A percentile compares a stretch with the other conserved stretches of the same genome.
phyloP scores from a whole-genome alignment of 2,329 filamentous ascomycete species.

The Sclerotinia nivalis region DNA sequence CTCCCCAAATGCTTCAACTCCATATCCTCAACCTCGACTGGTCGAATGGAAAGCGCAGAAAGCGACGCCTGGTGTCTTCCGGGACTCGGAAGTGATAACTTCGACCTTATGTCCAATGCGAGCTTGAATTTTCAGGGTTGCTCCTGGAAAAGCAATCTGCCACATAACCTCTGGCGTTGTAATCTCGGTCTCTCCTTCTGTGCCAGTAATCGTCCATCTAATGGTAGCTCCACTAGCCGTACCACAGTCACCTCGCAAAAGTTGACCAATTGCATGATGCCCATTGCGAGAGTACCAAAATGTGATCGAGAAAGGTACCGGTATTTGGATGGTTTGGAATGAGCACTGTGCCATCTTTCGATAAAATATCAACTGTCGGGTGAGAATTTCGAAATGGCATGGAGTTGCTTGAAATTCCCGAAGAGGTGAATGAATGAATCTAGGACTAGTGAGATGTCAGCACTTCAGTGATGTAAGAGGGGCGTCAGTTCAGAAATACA shows the following conservation, averaged over 20 bases:
- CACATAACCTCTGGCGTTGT: background rate
- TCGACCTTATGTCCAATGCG: too few species aligned
- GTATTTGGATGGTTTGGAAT: constrained; percentile 36
- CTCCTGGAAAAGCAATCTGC: background rate
- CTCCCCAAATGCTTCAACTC: background rate
- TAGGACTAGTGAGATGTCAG: constrained; percentile 25
- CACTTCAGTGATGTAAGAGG: background rate
- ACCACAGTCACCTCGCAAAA: background rate
- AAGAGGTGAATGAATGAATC: constrained; percentile 42
- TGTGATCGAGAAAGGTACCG: constrained; percentile 42
- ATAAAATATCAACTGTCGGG: constrained; percentile 32
- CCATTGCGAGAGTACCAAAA: constrained; percentile 40
- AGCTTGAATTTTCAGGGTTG: background rate
- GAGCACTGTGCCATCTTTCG: constrained; percentile 26
- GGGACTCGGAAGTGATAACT: background rate
- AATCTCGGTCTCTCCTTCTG: background rate
- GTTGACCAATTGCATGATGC: constrained; percentile 40
- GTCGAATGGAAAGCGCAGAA: background rate
- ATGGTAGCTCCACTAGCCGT: background rate
- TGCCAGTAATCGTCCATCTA: constrained; percentile 5
- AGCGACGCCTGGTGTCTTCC: background rate
- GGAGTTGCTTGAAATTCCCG: constrained; percentile 39
- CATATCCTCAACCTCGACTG: background rate
- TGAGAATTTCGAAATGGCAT: constrained; percentile 36
- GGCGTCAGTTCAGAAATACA: too few species aligned